These are phyloP conservation scores for Falciphora oryzae DNA, from an alignment of 2,329 filamentous ascomycete species.

Conservation along the genomic window DNA sequence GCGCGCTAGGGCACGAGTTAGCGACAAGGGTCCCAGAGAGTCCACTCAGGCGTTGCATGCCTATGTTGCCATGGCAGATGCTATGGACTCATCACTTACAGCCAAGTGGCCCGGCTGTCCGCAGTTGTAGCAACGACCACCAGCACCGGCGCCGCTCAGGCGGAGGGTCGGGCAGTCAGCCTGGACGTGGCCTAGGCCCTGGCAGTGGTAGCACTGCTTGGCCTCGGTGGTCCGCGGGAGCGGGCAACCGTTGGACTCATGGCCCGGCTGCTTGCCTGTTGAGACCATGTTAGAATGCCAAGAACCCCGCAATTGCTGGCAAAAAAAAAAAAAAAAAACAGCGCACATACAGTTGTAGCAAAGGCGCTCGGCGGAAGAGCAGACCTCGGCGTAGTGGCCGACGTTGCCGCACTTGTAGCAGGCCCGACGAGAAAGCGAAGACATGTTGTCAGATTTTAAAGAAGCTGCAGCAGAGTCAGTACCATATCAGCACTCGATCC, in stretches of 20 bases:
- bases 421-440: slow-evolving; percentile 73
- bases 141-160: slow-evolving; percentile 73
- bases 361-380: slow-evolving; percentile 94
- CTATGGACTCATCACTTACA: slow-evolving; percentile 45
- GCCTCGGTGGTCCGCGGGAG: slow-evolving; percentile 94
- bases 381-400: slow-evolving; percentile 80
- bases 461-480: not conserved
- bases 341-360: slow-evolving; percentile 91
- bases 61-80: not conserved
- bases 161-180: slow-evolving; percentile 97
- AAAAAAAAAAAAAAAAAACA: slow-evolving; percentile 2
- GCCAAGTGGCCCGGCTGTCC: slow-evolving; percentile 89
- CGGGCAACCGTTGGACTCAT: slow-evolving; percentile 97
- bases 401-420: slow-evolving; percentile 83
- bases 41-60: not conserved
- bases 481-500: not conserved
- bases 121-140: slow-evolving; percentile 95
- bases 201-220: slow-evolving; percentile 99
- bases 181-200: slow-evolving; percentile 96
- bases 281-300: slow-evolving; percentile 8
- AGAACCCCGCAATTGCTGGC: not conserved
- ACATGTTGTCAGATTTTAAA: slow-evolving; percentile 49
- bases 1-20: slow-evolving; percentile 52
- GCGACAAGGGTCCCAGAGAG: not conserved
- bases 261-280: slow-evolving; percentile 78